Evolutionary conservation across 2,329 filamentous ascomycete genomes (phyloP), one percentile per base, ranked within the genome.

Genomic region (Fusarium sp.): DNA sequence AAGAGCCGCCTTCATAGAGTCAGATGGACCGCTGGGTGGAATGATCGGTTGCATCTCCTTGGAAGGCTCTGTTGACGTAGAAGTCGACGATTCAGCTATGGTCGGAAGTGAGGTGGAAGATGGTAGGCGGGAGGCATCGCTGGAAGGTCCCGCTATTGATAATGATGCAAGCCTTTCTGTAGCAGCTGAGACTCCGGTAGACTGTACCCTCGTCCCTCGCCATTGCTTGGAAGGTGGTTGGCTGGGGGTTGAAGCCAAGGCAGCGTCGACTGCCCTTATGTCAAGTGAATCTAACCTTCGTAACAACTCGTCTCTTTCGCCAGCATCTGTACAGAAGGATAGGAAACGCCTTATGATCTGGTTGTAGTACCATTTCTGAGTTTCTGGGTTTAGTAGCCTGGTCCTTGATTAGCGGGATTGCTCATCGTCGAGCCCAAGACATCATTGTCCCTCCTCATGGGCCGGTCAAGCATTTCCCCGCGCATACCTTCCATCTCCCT

Each of bases 271-370:
- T 42, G 64, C 55, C 24, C 71, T 62, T 55, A 73, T 73, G 49
- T 79, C 78, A 22, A 96, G 86, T 2, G 91, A 91, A 3, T 92
- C 89, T 80, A 97, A 95, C 63, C 93, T 92, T 58, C 89, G 87
- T 68, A 95, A 90, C 29, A 98, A 89, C 75, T 93, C 91, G 73
- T 93, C 91, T 61, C 91, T 88, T 78, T 92, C 90, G 64, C 91
- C 89, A 17, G 91, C 90, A 38, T 92, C 88, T 58, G 93, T 93
- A 85, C 95, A 97, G 81, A 98, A 97, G 72, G 91, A 90, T 89
- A 98, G 92, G 84, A 97, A 98, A 57, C 94, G 91, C 79, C 96
- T 92, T 67, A 95, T 91, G 77, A 98, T 97, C 80, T 92, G 94
- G 80, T 92, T 91, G 83, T 96, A 98, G 85, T 96, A 98, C 62